These are phyloP conservation scores for Penicillium sp. DNA, from an alignment of 2,329 filamentous ascomycete species.

Conservation along the genomic window DNA sequence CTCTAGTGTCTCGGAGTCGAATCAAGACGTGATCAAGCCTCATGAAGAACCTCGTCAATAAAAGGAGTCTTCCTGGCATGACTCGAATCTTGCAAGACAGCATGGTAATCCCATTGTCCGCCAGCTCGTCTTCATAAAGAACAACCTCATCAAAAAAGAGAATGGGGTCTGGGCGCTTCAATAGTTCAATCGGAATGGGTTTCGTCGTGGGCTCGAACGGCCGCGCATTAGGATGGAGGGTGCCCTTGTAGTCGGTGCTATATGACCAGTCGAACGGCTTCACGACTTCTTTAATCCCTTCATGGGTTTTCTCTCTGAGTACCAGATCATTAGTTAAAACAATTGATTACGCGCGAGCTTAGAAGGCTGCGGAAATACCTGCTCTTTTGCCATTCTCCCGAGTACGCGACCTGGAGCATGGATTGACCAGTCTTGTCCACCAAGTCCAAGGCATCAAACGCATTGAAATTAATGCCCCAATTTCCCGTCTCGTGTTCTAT, in stretches of 20 bases:
- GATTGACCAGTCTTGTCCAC: constrained; percentile 91
- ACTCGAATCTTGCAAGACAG: constrained; percentile 88
- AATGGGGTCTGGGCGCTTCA: constrained; percentile 88
- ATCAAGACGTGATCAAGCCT: constrained; percentile 86
- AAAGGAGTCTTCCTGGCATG: constrained; percentile 82
- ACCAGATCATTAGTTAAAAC: constrained; percentile 38
- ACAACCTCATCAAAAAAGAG: constrained; percentile 95
- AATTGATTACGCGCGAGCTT: background rate
- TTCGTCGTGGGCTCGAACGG: constrained; percentile 48
- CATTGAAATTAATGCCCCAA: constrained; percentile 79
- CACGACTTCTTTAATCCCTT: constrained; percentile 87
- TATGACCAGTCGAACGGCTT: constrained; percentile 99
- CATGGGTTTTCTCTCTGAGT: constrained; percentile 70
- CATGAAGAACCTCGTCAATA: constrained; percentile 87
- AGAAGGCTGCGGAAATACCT: constrained; percentile 41
- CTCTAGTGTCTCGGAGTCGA: constrained; percentile 80
- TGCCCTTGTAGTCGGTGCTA: constrained; percentile 81
- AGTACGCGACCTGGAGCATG: constrained; percentile 93
- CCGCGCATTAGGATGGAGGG: constrained; percentile 46
- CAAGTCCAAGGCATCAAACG: constrained; percentile 79
- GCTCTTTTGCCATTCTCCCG: constrained; percentile 77
- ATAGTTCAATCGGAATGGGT: constrained; percentile 77
- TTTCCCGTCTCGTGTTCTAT: constrained; percentile 71
- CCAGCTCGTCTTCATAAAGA: constrained; percentile 94
- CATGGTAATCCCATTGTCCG: constrained; percentile 93